phyloP scores from a whole-genome alignment of 192 early-diverging fungal species.

The Thoreauomyces humboldtii region DNA sequence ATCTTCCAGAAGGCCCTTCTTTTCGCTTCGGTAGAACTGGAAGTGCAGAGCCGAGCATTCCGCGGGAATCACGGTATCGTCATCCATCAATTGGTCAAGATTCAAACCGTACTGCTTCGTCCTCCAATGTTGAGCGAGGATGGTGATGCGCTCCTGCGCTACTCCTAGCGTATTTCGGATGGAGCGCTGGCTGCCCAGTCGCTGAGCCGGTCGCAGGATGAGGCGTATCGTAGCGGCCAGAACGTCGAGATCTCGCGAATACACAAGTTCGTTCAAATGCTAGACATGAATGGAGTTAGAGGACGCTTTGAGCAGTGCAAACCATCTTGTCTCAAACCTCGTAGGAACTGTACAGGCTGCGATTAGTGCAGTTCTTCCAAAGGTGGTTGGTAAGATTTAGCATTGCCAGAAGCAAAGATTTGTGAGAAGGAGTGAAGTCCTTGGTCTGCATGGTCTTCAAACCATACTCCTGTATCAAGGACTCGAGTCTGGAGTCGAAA shows the following conservation, averaged over 20 bases:
- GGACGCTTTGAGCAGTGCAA: too few relatives aligned
- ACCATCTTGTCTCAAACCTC: constrained; percentile 67
- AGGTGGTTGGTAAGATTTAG: constrained; percentile 74
- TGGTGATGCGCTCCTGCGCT: constrained; percentile 54
- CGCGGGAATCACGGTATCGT: constrained; percentile 39
- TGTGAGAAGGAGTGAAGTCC: constrained; percentile 55
- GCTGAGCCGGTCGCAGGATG: constrained; percentile 83
- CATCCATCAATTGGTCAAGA: constrained; percentile 40
- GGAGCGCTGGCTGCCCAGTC: constrained; percentile 77
- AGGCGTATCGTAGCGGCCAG: constrained; percentile 75
- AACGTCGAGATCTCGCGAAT: constrained; percentile 76
- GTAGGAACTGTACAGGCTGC: constrained; percentile 89
- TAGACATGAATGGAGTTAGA: constrained; percentile 35
- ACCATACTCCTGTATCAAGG: constrained; percentile 18
- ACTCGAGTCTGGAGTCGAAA: constrained; percentile 80
- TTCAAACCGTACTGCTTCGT: constrained; percentile 50
- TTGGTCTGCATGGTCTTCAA: constrained; percentile 28
- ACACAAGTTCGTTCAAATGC: constrained; percentile 78
- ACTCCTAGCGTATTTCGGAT: constrained; percentile 45
- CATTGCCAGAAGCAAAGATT: constrained; percentile 60
- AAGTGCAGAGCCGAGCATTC: constrained; percentile 46
- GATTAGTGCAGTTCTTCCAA: constrained; percentile 93
- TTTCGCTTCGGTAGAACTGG: constrained; percentile 64
- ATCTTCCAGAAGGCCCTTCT: not conserved
- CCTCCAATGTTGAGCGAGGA: constrained; percentile 64